These are phyloP conservation scores for Blumeria hordei DNA, from an alignment of 2,329 filamentous ascomycete species.

Conservation along the genomic window DNA sequence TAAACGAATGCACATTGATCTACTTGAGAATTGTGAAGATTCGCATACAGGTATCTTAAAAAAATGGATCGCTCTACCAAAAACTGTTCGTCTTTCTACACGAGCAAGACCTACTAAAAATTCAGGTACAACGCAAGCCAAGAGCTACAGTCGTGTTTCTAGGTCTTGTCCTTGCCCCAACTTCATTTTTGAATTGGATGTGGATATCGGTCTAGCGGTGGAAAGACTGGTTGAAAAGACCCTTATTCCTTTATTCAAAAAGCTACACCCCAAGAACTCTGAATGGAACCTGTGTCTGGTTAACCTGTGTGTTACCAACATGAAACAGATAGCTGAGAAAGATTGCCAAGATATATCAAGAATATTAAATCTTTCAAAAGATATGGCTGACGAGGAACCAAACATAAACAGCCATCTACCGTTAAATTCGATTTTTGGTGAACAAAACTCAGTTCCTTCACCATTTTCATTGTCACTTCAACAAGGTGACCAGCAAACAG, in stretches of 20 bases:
- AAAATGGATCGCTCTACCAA: conserved; percentile 57
- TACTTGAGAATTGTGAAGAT: conserved; percentile 21
- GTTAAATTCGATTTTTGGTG: too few relatives aligned
- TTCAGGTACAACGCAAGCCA: conserved; percentile 26
- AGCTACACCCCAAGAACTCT: conserved; percentile 35
- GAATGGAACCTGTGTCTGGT: conserved; percentile 65
- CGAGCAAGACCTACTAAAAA: conserved; percentile 32
- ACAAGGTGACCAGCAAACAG: too few relatives aligned
- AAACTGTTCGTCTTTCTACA: conserved; percentile 59
- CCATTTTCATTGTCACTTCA: too few relatives aligned
- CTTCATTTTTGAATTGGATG: conserved; percentile 44
- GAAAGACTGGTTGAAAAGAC: conserved; percentile 45
- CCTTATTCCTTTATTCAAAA: conserved; percentile 48
- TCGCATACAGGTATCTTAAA: conserved; percentile 6
- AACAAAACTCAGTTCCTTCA: too few relatives aligned
- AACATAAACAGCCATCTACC: too few relatives aligned
- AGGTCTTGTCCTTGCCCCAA: conserved; percentile 48
- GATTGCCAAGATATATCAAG: conserved; percentile 65
- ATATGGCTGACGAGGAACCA: too few relatives aligned
- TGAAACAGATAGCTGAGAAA: conserved; percentile 42
- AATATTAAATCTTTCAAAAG: neutral
- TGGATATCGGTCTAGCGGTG: conserved; percentile 32
- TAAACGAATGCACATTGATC: conserved; percentile 53
- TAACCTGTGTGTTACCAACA: conserved; percentile 73
- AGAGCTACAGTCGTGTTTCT: conserved; percentile 46